Evolutionary conservation across 371 early-diverging fungal species (phyloP).

Genomic region (Mucor ambiguus): DNA sequence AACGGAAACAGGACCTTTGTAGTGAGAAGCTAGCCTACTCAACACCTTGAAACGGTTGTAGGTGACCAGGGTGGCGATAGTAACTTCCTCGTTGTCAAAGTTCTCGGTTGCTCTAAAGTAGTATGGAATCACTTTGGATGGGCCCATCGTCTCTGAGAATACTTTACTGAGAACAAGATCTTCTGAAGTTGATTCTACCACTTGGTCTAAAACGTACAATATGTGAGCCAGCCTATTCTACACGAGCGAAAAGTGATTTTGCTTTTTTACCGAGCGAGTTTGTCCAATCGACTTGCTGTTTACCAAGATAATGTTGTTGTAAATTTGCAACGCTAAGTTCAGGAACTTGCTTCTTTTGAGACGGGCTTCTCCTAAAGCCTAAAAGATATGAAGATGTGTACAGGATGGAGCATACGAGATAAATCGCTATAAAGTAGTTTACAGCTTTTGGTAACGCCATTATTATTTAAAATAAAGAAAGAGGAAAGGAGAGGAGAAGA

Average conservation of each 20-base stretch:
- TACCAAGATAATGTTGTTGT: constrained; percentile 30
- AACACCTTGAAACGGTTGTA: constrained; percentile 56
- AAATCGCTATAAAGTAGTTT: constrained; percentile 23
- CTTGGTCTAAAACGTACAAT: constrained; percentile 2
- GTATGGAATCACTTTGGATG: constrained; percentile 64
- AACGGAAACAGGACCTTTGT: constrained; percentile 70
- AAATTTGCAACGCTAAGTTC: constrained; percentile 22
- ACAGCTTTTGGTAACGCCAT: constrained; percentile 34
- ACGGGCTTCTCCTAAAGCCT: constrained; percentile 15
- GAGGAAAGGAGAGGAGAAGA: background rate
- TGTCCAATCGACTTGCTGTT: constrained; percentile 36
- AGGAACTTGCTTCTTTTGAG: constrained; percentile 1
- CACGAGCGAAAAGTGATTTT: background rate
- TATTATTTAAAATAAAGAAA: background rate
- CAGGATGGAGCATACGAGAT: constrained; percentile 28
- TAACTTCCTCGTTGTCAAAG: constrained; percentile 61
- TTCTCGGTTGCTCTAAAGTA: constrained; percentile 55
- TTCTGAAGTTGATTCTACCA: constrained; percentile 37
- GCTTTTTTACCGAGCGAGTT: constrained; percentile 24
- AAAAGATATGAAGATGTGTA: constrained; percentile 32
- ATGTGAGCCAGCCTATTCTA: background rate
- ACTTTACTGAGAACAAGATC: constrained; percentile 61
- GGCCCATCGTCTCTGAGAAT: constrained; percentile 67
- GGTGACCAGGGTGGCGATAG: constrained; percentile 66
- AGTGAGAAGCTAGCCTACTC: constrained; percentile 59